phyloP scores from a whole-genome alignment of 352 stramenopile genomes.

The Phytophthora syringae region DNA sequence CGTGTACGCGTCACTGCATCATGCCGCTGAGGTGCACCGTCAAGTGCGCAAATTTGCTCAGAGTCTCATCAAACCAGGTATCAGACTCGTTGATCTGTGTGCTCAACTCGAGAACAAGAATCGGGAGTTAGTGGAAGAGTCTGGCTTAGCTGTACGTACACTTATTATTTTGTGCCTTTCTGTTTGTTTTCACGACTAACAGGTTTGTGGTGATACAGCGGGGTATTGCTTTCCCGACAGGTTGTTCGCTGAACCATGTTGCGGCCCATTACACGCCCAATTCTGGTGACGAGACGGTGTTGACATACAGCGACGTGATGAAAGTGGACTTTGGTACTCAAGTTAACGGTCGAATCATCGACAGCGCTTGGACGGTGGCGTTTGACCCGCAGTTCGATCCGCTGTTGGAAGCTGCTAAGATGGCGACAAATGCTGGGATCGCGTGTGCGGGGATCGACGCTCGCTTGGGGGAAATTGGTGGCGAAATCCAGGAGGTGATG shows the following conservation, averaged over 20 bases:
- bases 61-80: slow-evolving; percentile 96
- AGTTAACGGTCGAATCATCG: slow-evolving; percentile 97
- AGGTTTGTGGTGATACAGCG: slow-evolving; percentile 24
- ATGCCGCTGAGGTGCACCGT: slow-evolving; percentile 96
- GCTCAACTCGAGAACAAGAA: slow-evolving; percentile 97
- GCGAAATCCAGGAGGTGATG: slow-evolving; percentile 97
- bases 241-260: slow-evolving; percentile 97
- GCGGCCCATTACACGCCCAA: slow-evolving; percentile 99
- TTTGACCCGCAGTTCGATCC: slow-evolving; percentile 97
- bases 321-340: slow-evolving; percentile 98
- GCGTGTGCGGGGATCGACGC: slow-evolving; percentile 95
- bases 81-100: slow-evolving; percentile 97
- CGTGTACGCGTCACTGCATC: slow-evolving; percentile 78
- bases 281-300: slow-evolving; percentile 93
- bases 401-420: slow-evolving; percentile 91
- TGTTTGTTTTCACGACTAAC: neutral
- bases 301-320: slow-evolving; percentile 97
- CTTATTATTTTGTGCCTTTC: no score
- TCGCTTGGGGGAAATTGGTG: slow-evolving; percentile 90
- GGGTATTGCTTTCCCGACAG: slow-evolving; percentile 85
- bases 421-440: slow-evolving; percentile 95
- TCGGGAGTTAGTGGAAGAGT: slow-evolving; percentile 93
- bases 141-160: slow-evolving; percentile 81
- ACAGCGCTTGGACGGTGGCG: slow-evolving; percentile 96
- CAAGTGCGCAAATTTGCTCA: slow-evolving; percentile 93